phyloP scores from a whole-genome alignment of 805 yeast species.

The Monosporozyma aerobia region DNA sequence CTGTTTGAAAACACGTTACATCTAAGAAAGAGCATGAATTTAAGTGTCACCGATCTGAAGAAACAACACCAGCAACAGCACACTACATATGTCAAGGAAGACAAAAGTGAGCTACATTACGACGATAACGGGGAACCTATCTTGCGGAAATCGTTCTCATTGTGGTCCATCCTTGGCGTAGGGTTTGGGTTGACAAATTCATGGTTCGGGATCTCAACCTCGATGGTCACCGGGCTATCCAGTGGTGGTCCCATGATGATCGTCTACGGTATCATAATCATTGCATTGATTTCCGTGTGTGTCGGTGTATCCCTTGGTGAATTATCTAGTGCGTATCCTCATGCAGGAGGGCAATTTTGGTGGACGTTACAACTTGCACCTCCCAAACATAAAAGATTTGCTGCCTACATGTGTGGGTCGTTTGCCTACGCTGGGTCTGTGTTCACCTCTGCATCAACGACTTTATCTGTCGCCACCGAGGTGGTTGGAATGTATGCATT shows the following conservation, averaged over 20 bases:
- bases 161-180: slow-evolving; percentile 46
- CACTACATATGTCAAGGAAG: background rate
- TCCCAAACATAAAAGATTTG: slow-evolving; percentile 32
- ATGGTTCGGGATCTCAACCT: slow-evolving; percentile 57
- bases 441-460: slow-evolving; percentile 55
- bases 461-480: slow-evolving; percentile 46
- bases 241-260: slow-evolving; percentile 56
- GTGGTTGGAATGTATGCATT: slow-evolving; percentile 43
- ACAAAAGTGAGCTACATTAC: background rate
- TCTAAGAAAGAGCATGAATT: background rate
- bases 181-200: slow-evolving; percentile 57
- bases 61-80: background rate
- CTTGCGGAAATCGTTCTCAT: slow-evolving; percentile 35
- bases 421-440: slow-evolving; percentile 58
- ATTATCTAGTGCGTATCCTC: slow-evolving; percentile 47
- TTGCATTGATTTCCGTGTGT: slow-evolving; percentile 40
- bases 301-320: slow-evolving; percentile 47
- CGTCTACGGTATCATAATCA: slow-evolving; percentile 48
- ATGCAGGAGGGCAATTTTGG: slow-evolving; percentile 57
- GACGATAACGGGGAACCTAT: slow-evolving; percentile 19
- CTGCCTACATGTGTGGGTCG: slow-evolving; percentile 54
- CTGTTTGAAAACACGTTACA: background rate
- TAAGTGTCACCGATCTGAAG: background rate
- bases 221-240: slow-evolving; percentile 46
- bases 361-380: slow-evolving; percentile 55